Conservation (phyloP, 495 filamentous ascomycete species). For the Aspergillus ostianus region DNA sequence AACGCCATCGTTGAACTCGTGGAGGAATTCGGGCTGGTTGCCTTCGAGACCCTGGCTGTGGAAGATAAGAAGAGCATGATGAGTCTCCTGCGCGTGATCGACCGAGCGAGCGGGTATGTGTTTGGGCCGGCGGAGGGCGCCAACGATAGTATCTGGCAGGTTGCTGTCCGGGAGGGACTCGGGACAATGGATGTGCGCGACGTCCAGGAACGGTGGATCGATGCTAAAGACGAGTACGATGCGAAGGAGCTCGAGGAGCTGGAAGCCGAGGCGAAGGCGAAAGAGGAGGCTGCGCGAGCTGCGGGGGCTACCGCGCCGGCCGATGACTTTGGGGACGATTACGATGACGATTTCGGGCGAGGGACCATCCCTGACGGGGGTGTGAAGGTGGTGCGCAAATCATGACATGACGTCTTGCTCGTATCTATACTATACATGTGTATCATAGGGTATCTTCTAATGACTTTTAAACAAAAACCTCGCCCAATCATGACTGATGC, state of each 20-base stretch:
- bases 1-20: constrained; percentile 82
- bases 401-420: constrained; percentile 21
- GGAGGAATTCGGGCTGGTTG: constrained; percentile 82
- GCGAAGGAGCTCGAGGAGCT: constrained; percentile 69
- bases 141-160: constrained; percentile 91
- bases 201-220: constrained; percentile 93
- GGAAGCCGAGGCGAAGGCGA: constrained; percentile 57
- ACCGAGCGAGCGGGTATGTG: constrained; percentile 87
- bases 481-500: constrained; percentile 1
- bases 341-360: constrained; percentile 31
- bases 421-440: constrained; percentile 15
- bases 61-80: constrained; percentile 97
- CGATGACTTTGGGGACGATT: constrained; percentile 32
- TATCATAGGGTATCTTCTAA: constrained; percentile 43
- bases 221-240: constrained; percentile 85
- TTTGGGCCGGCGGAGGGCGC: constrained; percentile 89
- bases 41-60: constrained; percentile 90
- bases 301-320: constrained; percentile 15
- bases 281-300: constrained; percentile 26
- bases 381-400: constrained; percentile 45
- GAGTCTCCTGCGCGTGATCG: constrained; percentile 79
- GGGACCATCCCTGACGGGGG: constrained; percentile 41
- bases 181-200: constrained; percentile 78
- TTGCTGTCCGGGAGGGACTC: constrained; percentile 85
- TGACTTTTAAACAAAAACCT: constrained; percentile 17